Percentiles rank a stretch among this genome's conserved stretches.
Evolutionary conservation across 202 grass and related monocot species (phyloP).

Genomic region (Musa balbisiana): DNA sequence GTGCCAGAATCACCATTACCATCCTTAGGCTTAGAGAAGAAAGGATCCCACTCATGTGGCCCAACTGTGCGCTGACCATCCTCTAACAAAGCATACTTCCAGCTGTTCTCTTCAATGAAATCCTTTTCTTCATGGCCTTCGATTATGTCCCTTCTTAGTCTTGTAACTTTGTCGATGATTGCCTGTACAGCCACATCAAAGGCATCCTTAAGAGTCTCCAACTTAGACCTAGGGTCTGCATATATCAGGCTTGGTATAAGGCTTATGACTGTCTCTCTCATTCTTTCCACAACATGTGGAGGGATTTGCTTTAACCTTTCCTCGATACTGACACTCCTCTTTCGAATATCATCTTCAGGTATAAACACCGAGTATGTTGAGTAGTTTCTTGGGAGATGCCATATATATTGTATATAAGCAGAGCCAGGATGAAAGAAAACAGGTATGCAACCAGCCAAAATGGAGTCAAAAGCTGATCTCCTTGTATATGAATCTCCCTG

Average conservation of each 20-base stretch:
- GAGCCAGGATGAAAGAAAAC: conserved; percentile 99
- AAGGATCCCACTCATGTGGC: conserved; percentile 89
- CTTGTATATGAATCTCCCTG: conserved; percentile 97
- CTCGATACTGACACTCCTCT: conserved; percentile 69
- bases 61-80: conserved; percentile 54
- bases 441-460: conserved; percentile 85
- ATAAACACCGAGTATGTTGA: conserved; percentile 89
- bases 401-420: conserved; percentile 79
- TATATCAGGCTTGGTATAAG: conserved; percentile 87
- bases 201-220: conserved; percentile 81
- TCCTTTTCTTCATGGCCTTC: conserved; percentile 50
- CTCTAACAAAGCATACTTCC: conserved; percentile 86
- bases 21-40: conserved; percentile 93
- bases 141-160: conserved; percentile 74
- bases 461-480: conserved; percentile 92
- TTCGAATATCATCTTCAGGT: conserved; percentile 53
- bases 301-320: conserved; percentile 56
- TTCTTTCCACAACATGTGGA: conserved; percentile 41
- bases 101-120: conserved; percentile 89
- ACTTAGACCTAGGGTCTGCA: conserved; percentile 78
- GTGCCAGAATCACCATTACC: conserved; percentile 41
- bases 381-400: conserved; percentile 95
- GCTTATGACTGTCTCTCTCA: conserved; percentile 92
- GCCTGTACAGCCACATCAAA: conserved; percentile 84
- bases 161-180: conserved; percentile 71